Percentiles rank a stretch among this genome's conserved stretches.
These are phyloP conservation scores for Aspergillus pseudoviridinutans DNA, from an alignment of 2,329 filamentous ascomycete species.

Conservation along the genomic window DNA sequence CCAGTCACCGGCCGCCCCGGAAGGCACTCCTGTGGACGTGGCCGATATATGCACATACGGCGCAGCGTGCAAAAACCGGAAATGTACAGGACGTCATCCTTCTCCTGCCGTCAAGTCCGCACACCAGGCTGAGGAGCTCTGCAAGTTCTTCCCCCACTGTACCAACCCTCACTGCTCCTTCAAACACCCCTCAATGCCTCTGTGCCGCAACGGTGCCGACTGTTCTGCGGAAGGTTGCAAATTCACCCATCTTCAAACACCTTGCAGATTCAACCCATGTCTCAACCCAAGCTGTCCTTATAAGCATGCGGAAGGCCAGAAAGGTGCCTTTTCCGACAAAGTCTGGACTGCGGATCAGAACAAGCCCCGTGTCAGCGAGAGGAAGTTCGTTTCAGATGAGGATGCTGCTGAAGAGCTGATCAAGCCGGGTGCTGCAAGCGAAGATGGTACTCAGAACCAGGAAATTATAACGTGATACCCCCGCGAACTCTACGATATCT, in stretches of 20 bases:
- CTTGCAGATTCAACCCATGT: slow-evolving; percentile 90
- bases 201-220: slow-evolving; percentile 86
- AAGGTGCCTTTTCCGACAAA: slow-evolving; percentile 79
- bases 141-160: slow-evolving; percentile 89
- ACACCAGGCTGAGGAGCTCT: slow-evolving; percentile 79
- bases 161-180: slow-evolving; percentile 84
- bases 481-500: not conserved
- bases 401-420: slow-evolving; percentile 65
- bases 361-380: slow-evolving; percentile 74
- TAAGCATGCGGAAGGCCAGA: slow-evolving; percentile 88
- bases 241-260: slow-evolving; percentile 79
- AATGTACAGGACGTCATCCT: slow-evolving; percentile 87
- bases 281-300: slow-evolving; percentile 83
- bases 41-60: slow-evolving; percentile 78
- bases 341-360: slow-evolving; percentile 71
- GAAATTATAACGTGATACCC: slow-evolving; percentile 28
- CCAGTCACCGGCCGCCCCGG: slow-evolving; percentile 84
- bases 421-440: slow-evolving; percentile 49
- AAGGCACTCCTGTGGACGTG: slow-evolving; percentile 71
- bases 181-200: slow-evolving; percentile 78
- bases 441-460: slow-evolving; percentile 26
- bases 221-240: slow-evolving; percentile 80
- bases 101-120: slow-evolving; percentile 77
- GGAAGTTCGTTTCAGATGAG: slow-evolving; percentile 74
- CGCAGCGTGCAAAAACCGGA: slow-evolving; percentile 90